These are phyloP conservation scores for Blastobotrys robertii DNA, from an alignment of 805 yeast species.

Conservation along the genomic window DNA sequence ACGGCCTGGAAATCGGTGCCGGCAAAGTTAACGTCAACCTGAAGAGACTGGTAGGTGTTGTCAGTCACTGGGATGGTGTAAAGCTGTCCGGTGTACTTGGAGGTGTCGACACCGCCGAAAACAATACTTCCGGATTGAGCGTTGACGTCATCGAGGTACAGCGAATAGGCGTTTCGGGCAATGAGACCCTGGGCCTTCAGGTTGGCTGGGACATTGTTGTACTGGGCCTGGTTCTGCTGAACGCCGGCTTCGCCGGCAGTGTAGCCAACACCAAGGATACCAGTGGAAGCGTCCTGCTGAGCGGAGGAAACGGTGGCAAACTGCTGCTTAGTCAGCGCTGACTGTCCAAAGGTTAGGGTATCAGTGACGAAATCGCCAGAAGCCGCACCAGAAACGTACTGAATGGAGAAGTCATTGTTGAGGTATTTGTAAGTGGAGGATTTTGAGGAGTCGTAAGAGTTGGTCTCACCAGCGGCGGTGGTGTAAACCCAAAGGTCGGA, in stretches of 20 bases:
- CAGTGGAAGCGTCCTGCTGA: background rate
- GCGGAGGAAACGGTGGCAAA: constrained; percentile 9
- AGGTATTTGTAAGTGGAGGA: constrained; percentile 16
- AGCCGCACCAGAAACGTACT: constrained; percentile 19
- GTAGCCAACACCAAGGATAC: constrained; percentile 23
- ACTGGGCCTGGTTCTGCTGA: background rate
- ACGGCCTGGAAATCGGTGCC: constrained; percentile 22
- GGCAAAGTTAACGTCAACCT: no score
- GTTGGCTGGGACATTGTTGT: constrained; percentile 47
- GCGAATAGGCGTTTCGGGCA: constrained; percentile 34
- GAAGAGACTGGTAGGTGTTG: background rate
- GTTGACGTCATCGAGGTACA: constrained; percentile 28
- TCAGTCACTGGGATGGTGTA: constrained; percentile 15
- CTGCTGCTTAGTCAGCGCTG: constrained; percentile 32
- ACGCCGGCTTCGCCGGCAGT: constrained; percentile 20
- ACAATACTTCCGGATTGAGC: constrained; percentile 29
- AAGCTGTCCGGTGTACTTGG: constrained; percentile 32
- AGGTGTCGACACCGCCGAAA: constrained; percentile 35
- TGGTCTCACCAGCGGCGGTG: constrained; percentile 1
- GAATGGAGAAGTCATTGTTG: constrained; percentile 11
- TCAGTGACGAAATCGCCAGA: constrained; percentile 53
- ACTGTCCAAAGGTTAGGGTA: constrained; percentile 35
- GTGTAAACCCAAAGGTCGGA: constrained; percentile 38
- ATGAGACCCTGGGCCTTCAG: constrained; percentile 40
- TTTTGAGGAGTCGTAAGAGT: constrained; percentile 2